Evolutionary conservation across 2,329 filamentous ascomycete species (phyloP).

Genomic region (Pseudogymnoascus pannorum): DNA sequence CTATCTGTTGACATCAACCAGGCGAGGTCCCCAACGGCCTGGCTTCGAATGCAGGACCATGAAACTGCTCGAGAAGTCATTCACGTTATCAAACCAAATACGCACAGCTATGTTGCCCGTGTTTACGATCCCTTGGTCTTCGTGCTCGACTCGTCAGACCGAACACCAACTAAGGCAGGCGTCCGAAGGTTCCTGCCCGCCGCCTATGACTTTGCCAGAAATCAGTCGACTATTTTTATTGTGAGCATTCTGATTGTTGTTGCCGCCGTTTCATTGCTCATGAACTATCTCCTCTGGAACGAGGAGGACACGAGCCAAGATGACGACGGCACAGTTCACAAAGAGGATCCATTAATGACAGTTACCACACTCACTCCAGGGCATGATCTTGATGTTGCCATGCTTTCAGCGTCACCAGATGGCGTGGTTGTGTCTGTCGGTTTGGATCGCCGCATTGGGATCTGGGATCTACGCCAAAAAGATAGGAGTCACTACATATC

Average conservation of each 20-base stretch:
- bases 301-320: conserved; percentile 43
- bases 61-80: conserved; percentile 72
- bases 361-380: conserved; percentile 54
- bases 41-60: conserved; percentile 71
- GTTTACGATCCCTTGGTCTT: conserved; percentile 71
- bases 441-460: conserved; percentile 59
- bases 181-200: conserved; percentile 45
- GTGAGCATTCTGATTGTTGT: conserved; percentile 56
- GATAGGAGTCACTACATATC: conserved; percentile 36
- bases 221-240: conserved; percentile 52
- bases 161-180: conserved; percentile 43
- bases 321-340: conserved; percentile 36
- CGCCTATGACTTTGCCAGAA: conserved; percentile 60
- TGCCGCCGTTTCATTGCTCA: conserved; percentile 60
- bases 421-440: conserved; percentile 63
- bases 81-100: conserved; percentile 63
- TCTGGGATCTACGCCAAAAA: conserved; percentile 50
- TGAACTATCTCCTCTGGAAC: conserved; percentile 67
- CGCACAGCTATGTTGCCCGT: conserved; percentile 63
- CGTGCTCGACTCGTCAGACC: conserved; percentile 60
- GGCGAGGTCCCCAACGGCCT: conserved; percentile 66
- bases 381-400: conserved; percentile 62
- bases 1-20: conserved; percentile 60
- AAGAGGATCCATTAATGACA: conserved; percentile 46
- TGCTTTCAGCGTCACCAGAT: conserved; percentile 53